Percentiles rank a stretch among this genome's conserved stretches.
Evolutionary conservation across 1,284 basidiomycete genomes (phyloP).

Genomic region (Melanopsichium pennsylvanicum): DNA sequence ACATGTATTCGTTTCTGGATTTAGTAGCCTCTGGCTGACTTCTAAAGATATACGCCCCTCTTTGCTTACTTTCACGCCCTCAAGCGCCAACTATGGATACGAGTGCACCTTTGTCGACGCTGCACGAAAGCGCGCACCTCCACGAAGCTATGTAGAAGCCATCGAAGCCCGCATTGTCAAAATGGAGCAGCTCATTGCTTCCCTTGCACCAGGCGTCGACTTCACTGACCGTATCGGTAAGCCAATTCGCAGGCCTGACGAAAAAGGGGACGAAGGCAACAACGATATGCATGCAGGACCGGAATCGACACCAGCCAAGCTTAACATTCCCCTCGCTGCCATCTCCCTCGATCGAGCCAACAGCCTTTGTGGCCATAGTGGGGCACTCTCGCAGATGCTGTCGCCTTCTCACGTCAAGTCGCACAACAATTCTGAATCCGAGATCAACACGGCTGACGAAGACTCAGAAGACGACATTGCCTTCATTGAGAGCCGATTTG

Average conservation of each 20-base stretch:
- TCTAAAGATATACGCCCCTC: too few species aligned
- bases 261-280: slow-evolving; percentile 37
- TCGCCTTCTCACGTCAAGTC: slow-evolving; percentile 29
- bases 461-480: slow-evolving; percentile 52
- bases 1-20: background rate
- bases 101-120: slow-evolving; percentile 61
- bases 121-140: slow-evolving; percentile 30
- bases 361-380: slow-evolving; percentile 8
- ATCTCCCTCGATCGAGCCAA: slow-evolving; percentile 9
- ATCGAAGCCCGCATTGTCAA: slow-evolving; percentile 57
- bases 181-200: slow-evolving; percentile 50
- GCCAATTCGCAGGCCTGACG: slow-evolving; percentile 49
- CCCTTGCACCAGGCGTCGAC: slow-evolving; percentile 56
- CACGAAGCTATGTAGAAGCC: slow-evolving; percentile 56
- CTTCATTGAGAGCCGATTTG: slow-evolving; percentile 30
- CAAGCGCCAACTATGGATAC: slow-evolving; percentile 54
- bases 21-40: too few species aligned
- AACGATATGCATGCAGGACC: background rate
- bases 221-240: slow-evolving; percentile 56
- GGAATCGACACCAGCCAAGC: background rate
- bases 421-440: slow-evolving; percentile 15
- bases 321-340: background rate
- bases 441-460: slow-evolving; percentile 18
- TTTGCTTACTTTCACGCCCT: too few species aligned
- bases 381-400: slow-evolving; percentile 19